phyloP scores from a whole-genome alignment of 2,329 filamentous ascomycete genomes.

The Calonectria ilicicola region DNA sequence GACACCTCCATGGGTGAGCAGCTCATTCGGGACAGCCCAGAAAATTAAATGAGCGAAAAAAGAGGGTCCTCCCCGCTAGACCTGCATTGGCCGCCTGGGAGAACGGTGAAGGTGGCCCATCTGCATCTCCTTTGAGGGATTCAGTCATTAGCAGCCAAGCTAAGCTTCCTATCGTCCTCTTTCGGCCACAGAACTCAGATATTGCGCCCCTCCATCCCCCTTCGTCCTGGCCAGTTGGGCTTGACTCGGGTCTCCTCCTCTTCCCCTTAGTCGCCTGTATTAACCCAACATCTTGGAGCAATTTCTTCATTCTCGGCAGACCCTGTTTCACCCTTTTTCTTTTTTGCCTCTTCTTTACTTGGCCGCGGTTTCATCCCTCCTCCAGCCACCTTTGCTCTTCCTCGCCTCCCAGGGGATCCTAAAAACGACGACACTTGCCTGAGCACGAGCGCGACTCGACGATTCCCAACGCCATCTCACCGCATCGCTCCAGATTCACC shows the following conservation, averaged over 20 bases:
- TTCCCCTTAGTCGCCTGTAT: slow-evolving; percentile 7
- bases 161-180: not conserved
- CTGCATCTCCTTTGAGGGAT: slow-evolving; percentile 10
- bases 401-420: not conserved
- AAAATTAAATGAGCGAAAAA: slow-evolving; percentile 24
- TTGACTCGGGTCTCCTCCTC: slow-evolving; percentile 5
- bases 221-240: slow-evolving; percentile 6
- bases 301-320: not conserved
- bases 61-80: slow-evolving; percentile 19
- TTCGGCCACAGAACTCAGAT: slow-evolving; percentile 3
- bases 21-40: slow-evolving; percentile 14
- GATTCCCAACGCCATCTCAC: not conserved
- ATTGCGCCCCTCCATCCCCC: not conserved
- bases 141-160: slow-evolving; percentile 5
- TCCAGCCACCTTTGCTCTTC: slow-evolving; percentile 8
- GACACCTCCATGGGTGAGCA: not conserved
- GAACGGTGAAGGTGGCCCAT: slow-evolving; percentile 21
- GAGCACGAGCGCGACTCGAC: slow-evolving; percentile 4
- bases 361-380: not conserved
- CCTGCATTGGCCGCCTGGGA: slow-evolving; percentile 14
- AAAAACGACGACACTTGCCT: not conserved
- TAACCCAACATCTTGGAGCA: slow-evolving; percentile 1
- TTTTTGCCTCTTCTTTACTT: not conserved
- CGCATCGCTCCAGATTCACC: not conserved
- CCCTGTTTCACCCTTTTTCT: not conserved